phyloP scores from a whole-genome alignment of 371 early-diverging fungal genomes.

The Mucor ambiguus region DNA sequence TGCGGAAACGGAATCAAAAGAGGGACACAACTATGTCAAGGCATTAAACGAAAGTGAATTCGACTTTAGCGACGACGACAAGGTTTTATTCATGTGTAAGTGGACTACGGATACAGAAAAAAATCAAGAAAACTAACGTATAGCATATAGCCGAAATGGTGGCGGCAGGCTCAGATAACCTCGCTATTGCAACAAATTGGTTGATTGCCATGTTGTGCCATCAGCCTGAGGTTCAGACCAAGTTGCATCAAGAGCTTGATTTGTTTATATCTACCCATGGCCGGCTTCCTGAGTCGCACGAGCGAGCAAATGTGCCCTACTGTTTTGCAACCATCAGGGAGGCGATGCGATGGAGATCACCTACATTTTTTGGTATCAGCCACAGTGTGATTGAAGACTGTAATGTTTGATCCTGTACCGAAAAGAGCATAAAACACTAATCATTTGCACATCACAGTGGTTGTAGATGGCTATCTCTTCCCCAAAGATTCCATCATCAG shows the following conservation, averaged over 20 bases:
- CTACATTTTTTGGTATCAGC: slow-evolving; percentile 28
- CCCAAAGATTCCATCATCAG: slow-evolving; percentile 18
- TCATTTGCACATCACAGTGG: not conserved
- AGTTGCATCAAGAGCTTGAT: slow-evolving; percentile 15
- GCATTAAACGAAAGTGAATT: not conserved
- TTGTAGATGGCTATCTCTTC: slow-evolving; percentile 21
- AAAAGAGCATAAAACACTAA: not conserved
- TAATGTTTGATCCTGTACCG: slow-evolving; percentile 4
- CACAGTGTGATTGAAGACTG: slow-evolving; percentile 32
- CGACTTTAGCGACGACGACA: not conserved
- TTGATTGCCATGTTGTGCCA: slow-evolving; percentile 16
- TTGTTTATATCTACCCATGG: slow-evolving; percentile 16
- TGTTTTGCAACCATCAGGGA: slow-evolving; percentile 32
- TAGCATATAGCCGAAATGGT: slow-evolving; percentile 8
- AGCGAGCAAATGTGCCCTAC: slow-evolving; percentile 20
- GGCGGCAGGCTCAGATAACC: slow-evolving; percentile 21
- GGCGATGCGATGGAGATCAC: slow-evolving; percentile 26
- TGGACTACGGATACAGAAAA: not conserved
- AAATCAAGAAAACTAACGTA: not conserved
- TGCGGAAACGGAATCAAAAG: not conserved
- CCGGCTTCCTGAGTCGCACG: slow-evolving; percentile 17
- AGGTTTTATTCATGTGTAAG: slow-evolving; percentile 6
- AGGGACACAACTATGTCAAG: slow-evolving; percentile 6
- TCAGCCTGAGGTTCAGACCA: slow-evolving; percentile 22
- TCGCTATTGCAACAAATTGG: slow-evolving; percentile 10